Base-by-base conservation (phyloP, 2,329 filamentous ascomycete genomes). In the Epicoccum nigrum region DNA sequence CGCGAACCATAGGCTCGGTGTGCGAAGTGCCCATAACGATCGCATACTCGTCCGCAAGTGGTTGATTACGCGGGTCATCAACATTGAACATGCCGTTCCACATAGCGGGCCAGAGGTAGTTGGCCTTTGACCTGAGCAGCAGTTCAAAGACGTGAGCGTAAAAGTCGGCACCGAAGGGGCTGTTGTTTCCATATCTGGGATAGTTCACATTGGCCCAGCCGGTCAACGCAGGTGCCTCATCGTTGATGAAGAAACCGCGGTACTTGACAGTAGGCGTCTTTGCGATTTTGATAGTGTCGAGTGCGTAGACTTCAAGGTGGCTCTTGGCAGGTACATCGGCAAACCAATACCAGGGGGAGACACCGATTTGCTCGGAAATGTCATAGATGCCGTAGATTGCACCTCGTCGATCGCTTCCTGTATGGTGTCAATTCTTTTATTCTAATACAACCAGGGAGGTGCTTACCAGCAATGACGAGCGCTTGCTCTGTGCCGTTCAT, bases 41-140 rank as follows among this genome's bases (percentile, higher is more conserved):
- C 32, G 85, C 87, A 65, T 85, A 90, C n/a, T 86, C 86, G 60
- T 91, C 86, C 0, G 87, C 86, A 4, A 89, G 78, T 0, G 85
- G 83, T 64, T 89, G 86, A 59, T 86, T 90, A 23, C 80, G 77
- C 2, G 82, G 77, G 64, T 91, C 88, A 54, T 91, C 88, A 1
- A 89, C 81, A 64, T 86, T 84, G 63, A 90, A 88, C 79, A 89
- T 89, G 56, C 80, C 82, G 5, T 80, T 82, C 88, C 87, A 91
- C 67, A 84, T 78, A 1, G 86, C 82, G 0, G 88, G 88, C 88
- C 88, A 91, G 41, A 91, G 76, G 63, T 90, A 90, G 69, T 91
- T 91, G 13, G 87, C 87, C 30, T 84, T 81, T 21, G 88, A 77
- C 6, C 88, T 81, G 5, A 91, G 81, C 1, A 90, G 74, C 1